Conservation (phyloP, 192 early-diverging fungal genomes). For the Gaertneriomyces sp. region DNA sequence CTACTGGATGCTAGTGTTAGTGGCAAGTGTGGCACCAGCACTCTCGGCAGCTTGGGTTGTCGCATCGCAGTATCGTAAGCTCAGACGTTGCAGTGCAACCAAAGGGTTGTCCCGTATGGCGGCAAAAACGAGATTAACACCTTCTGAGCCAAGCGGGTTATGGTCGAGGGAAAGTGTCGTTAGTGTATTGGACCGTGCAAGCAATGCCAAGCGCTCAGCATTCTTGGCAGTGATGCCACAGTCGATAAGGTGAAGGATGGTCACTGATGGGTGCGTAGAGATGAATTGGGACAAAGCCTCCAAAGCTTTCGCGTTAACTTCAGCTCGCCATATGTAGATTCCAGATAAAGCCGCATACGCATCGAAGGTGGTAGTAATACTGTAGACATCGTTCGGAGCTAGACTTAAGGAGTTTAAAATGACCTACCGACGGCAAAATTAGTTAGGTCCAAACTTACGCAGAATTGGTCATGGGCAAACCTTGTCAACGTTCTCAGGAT, state of each 20-base stretch:
- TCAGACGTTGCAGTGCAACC: slow-evolving; percentile 18
- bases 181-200: slow-evolving; percentile 23
- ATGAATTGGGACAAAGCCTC: slow-evolving; percentile 37
- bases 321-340: slow-evolving; percentile 33
- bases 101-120: slow-evolving; percentile 27
- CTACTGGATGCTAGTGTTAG: background rate
- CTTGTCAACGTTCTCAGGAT: slow-evolving; percentile 40
- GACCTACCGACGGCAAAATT: slow-evolving; percentile 16
- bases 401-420: slow-evolving; percentile 27
- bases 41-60: slow-evolving; percentile 23
- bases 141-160: slow-evolving; percentile 33
- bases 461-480: slow-evolving; percentile 12
- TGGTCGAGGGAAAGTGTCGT: slow-evolving; percentile 33
- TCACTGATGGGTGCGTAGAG: slow-evolving; percentile 22
- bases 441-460: background rate
- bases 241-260: slow-evolving; percentile 40
- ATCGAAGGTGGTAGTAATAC: slow-evolving; percentile 35
- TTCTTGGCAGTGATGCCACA: slow-evolving; percentile 33
- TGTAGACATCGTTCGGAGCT: slow-evolving; percentile 34
- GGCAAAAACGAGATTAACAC: slow-evolving; percentile 24
- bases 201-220: slow-evolving; percentile 11
- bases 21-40: slow-evolving; percentile 21
- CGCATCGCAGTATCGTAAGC: slow-evolving; percentile 38
- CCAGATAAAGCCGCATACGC: slow-evolving; percentile 26
- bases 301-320: slow-evolving; percentile 29